Base-by-base conservation (phyloP, 352 stramenopile species). In the Globisporangium paroecandrum region DNA sequence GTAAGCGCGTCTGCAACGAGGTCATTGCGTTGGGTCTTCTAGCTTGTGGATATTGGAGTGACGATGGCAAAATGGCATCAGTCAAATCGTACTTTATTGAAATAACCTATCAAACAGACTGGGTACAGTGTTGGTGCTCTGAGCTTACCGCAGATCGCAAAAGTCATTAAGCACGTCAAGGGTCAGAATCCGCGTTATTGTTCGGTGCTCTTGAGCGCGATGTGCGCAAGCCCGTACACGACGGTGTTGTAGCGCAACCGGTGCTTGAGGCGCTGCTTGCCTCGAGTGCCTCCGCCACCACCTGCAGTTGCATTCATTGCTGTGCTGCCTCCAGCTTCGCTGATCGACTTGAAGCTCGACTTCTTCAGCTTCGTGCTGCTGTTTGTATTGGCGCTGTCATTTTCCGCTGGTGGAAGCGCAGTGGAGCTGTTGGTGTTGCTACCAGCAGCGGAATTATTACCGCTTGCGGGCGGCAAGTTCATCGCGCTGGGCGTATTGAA, bases 181-280 rank as follows among this genome's bases (percentile, higher is more conserved):
- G 24, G 51, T 29, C 25, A 57, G 22, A 57, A 32, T 57, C 8
- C n/a, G 8, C 51, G 15, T 22, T 60, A 61, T 24, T 61, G 56
- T 20, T 89, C 79, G 18, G 56, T 60, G 32, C 36, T 77, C 65
- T 87, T 86, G 22, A 90, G 76, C 20, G 49, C 70, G 22, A 90
- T 43, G 32, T 90, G 71, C 1, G 77, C 81, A 1, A 95, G 73
- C 24, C 87, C 87, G 61, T 90, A 95, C 18, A 91, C 73, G 13
- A 87, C 70, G 1, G 78, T 72, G 69, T 88, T 91, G 80, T 81
- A 93, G 51, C 80, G 84, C 27, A 93, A 70, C 29, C 87, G 78
- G 65, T 84, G 80, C 78, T 94, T 95, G 13, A 93, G 79, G 7
- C 77, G 74, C 61, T 78, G 58, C 58, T 74, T 80, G 29, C 32